Conservation (phyloP, 2,329 filamentous ascomycete species). For the Epichloe sp. region DNA sequence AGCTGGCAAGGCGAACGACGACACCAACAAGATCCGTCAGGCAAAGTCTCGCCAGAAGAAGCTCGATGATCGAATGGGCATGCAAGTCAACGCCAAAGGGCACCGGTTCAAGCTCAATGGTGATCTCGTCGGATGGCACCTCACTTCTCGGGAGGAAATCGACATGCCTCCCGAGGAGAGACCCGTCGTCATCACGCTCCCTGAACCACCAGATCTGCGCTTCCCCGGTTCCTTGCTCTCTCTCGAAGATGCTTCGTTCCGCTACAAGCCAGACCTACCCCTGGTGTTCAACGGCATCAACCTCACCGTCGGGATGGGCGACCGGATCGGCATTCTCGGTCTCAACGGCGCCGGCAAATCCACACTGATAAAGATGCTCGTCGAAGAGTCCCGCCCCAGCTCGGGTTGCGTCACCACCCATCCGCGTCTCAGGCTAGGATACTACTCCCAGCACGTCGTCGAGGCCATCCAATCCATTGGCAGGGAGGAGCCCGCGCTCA, state of each 20-base stretch:
- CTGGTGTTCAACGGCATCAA: constrained; percentile 47
- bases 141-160: constrained; percentile 49
- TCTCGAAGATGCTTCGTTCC: constrained; percentile 54
- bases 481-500: constrained; percentile 35
- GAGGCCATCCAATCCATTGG: constrained; percentile 51
- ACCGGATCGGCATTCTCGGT: constrained; percentile 62
- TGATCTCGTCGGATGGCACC: constrained; percentile 52
- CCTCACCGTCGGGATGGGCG: constrained; percentile 58
- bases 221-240: constrained; percentile 65
- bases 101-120: constrained; percentile 70
- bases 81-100: constrained; percentile 60
- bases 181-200: constrained; percentile 42
- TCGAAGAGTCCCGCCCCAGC: constrained; percentile 44
- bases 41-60: constrained; percentile 77
- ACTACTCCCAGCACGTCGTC: constrained; percentile 71
- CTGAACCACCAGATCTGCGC: constrained; percentile 53
- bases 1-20: constrained; percentile 61
- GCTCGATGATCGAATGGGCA: constrained; percentile 66
- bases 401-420: constrained; percentile 52
- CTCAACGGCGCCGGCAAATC: constrained; percentile 76
- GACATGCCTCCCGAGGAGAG: constrained; percentile 54
- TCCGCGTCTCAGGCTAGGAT: constrained; percentile 55
- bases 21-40: constrained; percentile 77
- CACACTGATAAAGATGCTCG: constrained; percentile 59
- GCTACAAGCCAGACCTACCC: constrained; percentile 34